These are phyloP conservation scores for Umbilicus rupestris DNA, from an alignment of 164 flowering plant species.

Conservation along the genomic window DNA sequence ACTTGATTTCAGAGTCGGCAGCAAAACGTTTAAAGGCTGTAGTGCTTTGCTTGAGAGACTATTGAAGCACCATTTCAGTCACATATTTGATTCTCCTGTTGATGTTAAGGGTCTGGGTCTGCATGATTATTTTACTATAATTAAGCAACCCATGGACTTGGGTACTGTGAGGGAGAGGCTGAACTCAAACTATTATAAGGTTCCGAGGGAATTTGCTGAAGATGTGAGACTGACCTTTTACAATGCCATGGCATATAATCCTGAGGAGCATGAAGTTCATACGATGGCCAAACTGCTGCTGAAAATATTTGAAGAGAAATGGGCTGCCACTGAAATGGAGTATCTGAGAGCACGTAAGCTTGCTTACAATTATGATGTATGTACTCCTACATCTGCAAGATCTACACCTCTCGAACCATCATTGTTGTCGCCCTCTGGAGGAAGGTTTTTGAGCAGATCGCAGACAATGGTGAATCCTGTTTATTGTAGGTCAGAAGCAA, in stretches of 20 bases:
- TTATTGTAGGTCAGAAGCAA: too few species aligned
- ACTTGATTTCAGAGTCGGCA: background rate
- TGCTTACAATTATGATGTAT: constrained; percentile 20
- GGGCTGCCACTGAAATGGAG: constrained; percentile 40
- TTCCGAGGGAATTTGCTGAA: constrained; percentile 67
- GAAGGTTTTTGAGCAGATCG: constrained; percentile 26
- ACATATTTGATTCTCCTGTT: constrained; percentile 74
- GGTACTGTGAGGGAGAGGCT: constrained; percentile 62
- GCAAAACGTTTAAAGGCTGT: constrained; percentile 20
- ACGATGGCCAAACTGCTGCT: constrained; percentile 50
- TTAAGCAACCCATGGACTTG: constrained; percentile 84
- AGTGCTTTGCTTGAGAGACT: constrained; percentile 35
- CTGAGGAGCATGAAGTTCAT: constrained; percentile 73
- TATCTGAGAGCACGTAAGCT: constrained; percentile 21
- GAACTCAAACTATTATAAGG: constrained; percentile 47
- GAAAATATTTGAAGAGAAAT: constrained; percentile 54
- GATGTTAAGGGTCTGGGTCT: constrained; percentile 54
- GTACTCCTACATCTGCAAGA: constrained; percentile 25
- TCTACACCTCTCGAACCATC: constrained; percentile 17
- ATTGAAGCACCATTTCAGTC: constrained; percentile 66
- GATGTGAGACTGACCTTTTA: constrained; percentile 71
- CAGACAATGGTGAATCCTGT: background rate
- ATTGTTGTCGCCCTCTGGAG: constrained; percentile 29
- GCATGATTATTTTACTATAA: constrained; percentile 52
- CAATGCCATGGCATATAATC: constrained; percentile 13